These are phyloP conservation scores for Dispira simplex DNA, from an alignment of 192 early-diverging fungal genomes.

Conservation along the genomic window DNA sequence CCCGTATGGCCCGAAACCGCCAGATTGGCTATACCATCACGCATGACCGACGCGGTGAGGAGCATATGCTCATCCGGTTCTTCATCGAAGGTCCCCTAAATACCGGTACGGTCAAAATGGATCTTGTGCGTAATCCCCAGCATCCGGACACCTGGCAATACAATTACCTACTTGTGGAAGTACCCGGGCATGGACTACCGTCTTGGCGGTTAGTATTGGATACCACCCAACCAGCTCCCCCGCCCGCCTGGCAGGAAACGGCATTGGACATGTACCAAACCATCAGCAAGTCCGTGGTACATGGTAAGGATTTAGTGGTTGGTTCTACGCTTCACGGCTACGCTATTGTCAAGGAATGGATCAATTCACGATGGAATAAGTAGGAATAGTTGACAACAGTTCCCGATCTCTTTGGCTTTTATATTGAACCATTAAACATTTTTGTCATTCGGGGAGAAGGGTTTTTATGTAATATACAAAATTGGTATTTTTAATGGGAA, in stretches of 20 bases:
- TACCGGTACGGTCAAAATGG: slow-evolving; percentile 10
- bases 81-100: slow-evolving; percentile 7
- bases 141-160: slow-evolving; percentile 1
- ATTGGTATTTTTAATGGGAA: no score
- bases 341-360: no score
- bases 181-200: slow-evolving; percentile 8
- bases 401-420: no score
- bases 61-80: slow-evolving; percentile 11
- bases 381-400: no score
- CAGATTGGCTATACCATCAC: background rate
- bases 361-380: no score
- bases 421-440: no score
- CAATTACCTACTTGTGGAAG: slow-evolving; percentile 8
- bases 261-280: background rate
- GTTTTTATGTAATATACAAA: no score
- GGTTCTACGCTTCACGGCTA: no score
- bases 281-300: no score
- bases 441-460: no score
- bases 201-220: slow-evolving; percentile 6
- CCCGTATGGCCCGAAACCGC: slow-evolving; percentile 11
- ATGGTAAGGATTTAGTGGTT: no score
- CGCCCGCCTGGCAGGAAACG: slow-evolving; percentile 10
- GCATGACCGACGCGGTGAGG: background rate
- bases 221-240: background rate
- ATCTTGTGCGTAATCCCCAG: background rate